These are phyloP conservation scores for Candida sp. DNA, from an alignment of 1,139 yeast species.

Conservation along the genomic window DNA sequence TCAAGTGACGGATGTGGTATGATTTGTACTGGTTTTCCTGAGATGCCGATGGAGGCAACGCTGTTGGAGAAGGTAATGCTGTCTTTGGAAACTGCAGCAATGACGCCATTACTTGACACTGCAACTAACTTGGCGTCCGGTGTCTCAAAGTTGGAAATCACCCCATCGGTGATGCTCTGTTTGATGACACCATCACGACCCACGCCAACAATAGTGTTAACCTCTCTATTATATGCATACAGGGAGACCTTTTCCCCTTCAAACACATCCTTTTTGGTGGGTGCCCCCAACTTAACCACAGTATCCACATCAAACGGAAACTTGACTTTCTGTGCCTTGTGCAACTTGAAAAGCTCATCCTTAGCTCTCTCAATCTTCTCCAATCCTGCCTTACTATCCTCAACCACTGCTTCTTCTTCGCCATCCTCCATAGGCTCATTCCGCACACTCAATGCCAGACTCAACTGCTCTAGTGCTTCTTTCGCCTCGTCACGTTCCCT, in stretches of 20 bases:
- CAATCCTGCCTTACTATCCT: constrained; percentile 7
- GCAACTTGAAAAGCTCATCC: constrained; percentile 41
- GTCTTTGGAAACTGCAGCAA: constrained; percentile 2
- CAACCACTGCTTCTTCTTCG: constrained; percentile 5
- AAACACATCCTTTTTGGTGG: not conserved
- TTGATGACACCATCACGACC: not conserved
- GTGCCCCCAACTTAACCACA: not conserved
- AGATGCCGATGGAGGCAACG: constrained; percentile 6
- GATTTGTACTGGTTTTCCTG: constrained; percentile 1
- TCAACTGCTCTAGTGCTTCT: constrained; percentile 55
- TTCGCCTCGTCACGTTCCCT: constrained; percentile 78
- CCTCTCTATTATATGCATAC: constrained; percentile 3
- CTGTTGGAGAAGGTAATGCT: constrained; percentile 8
- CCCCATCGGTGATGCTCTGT: not conserved
- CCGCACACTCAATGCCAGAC: constrained; percentile 22
- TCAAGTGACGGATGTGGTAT: constrained; percentile 13
- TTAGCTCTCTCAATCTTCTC: constrained; percentile 36
- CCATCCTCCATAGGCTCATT: constrained; percentile 7
- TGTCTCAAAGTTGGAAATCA: not conserved
- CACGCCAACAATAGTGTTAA: not conserved
- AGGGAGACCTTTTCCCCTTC: not conserved
- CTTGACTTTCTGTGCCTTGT: constrained; percentile 44
- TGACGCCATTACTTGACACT: constrained; percentile 6
- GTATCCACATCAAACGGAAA: constrained; percentile 27
- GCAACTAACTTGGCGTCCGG: not conserved